Evolutionary conservation across 768 basidiomycete genomes (phyloP).

Genomic region (Pseudohyphozyma bogoriensis): DNA sequence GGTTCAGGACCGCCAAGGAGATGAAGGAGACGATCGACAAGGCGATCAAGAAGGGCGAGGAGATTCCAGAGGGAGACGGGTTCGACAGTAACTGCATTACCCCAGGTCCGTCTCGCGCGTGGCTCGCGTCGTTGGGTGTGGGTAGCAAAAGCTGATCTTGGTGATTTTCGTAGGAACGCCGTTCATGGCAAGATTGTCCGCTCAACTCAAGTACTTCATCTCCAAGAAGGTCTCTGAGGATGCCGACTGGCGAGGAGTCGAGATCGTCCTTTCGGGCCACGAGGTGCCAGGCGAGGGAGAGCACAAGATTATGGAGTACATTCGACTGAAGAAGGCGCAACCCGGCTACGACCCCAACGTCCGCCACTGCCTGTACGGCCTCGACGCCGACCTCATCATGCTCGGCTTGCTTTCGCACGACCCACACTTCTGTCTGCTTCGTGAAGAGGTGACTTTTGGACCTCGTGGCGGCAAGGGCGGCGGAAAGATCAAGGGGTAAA

Average conservation of each 20-base stretch:
- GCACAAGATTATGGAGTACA: slow-evolving; percentile 99
- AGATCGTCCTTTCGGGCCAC: slow-evolving; percentile 90
- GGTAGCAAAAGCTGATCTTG: neutral
- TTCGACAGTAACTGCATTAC: slow-evolving; percentile 99
- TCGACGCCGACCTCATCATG: slow-evolving; percentile 98
- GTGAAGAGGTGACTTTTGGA: slow-evolving; percentile 98
- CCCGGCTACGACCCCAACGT: slow-evolving; percentile 92
- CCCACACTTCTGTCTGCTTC: slow-evolving; percentile 92
- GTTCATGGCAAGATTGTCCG: slow-evolving; percentile 89
- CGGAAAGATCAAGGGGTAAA: slow-evolving; percentile 34
- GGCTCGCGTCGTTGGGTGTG: no score
- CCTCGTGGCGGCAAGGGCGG: slow-evolving; percentile 63
- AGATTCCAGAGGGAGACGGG: slow-evolving; percentile 72
- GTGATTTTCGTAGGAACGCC: slow-evolving; percentile 60
- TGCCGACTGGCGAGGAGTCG: slow-evolving; percentile 81
- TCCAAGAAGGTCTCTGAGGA: slow-evolving; percentile 98
- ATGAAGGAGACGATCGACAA: slow-evolving; percentile 75
- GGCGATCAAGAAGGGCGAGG: slow-evolving; percentile 79
- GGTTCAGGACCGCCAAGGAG: slow-evolving; percentile 91
- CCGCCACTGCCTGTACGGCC: slow-evolving; percentile 93
- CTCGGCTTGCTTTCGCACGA: slow-evolving; percentile 92
- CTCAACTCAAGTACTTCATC: slow-evolving; percentile 86
- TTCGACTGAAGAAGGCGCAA: slow-evolving; percentile 85
- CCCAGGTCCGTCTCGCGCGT: slow-evolving; percentile 53
- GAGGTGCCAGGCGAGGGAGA: slow-evolving; percentile 97